Evolutionary conservation across 2,329 filamentous ascomycete species (phyloP), one percentile per base, ranked within the genome.

Genomic region (Fusarium sp.): DNA sequence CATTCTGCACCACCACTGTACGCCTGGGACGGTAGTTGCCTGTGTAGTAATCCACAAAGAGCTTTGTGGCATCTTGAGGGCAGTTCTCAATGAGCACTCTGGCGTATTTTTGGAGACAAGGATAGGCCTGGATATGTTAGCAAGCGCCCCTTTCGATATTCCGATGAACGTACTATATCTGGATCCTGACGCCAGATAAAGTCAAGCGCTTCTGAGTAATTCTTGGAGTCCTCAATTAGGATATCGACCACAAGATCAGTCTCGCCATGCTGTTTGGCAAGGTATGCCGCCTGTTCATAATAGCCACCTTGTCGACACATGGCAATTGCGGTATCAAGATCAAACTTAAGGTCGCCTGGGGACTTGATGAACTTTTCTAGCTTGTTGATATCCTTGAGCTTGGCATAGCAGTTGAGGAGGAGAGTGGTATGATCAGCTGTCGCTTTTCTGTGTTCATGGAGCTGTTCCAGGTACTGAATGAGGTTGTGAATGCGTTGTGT

Each of bases 221-320:
- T 93, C 81, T 97, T 96, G 0, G 96, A 95, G 78, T 99, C 96
- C 80, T 99, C 96, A 60, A 99, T 95, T 61, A 99, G 82, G 57
- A 99, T 98, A 80, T 98, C 96, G 5, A 98, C 94, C 1, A 99
- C 96, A 69, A 98, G 86, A 67, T 98, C 95, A 73, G 94, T 94
- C 81, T 99, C 96, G 7, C 94, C 93, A 79, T 99, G 95, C 82
- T 98, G 96, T 67, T 95, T 94, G 8, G 97, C 96, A 40, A 99
- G 88, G 78, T 97, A 99, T 5, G 96, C 96, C 16, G 96, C 96
- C 85, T 99, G 97, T 69, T 98, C 95, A 78, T 93, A 97, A 82
- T 99, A 99, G 1, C 96, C 96, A 13, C 96, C 96, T 84, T 99
- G 96, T 31, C 97, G 91, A 80, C 96, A 99, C 95, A 99, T 98